These are phyloP conservation scores for Acrocalymma vagum DNA, from an alignment of 2,329 filamentous ascomycete species.

Conservation along the genomic window DNA sequence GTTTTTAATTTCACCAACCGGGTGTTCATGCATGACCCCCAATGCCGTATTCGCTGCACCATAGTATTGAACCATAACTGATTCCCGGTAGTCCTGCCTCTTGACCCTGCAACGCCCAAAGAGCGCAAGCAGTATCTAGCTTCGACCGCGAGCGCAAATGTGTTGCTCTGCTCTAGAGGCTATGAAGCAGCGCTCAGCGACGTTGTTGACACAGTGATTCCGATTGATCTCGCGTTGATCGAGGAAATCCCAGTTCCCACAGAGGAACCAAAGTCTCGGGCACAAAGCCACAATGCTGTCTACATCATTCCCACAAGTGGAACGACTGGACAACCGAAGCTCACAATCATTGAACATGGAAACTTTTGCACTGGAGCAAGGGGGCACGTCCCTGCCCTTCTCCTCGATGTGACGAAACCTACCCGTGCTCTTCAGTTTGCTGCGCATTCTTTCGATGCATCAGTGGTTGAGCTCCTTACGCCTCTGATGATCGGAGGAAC, in stretches of 20 bases:
- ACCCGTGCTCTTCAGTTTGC: slow-evolving; percentile 30
- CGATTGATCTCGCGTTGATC: slow-evolving; percentile 18
- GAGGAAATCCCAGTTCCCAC: slow-evolving; percentile 10
- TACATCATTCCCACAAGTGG: slow-evolving; percentile 35
- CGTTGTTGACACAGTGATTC: slow-evolving; percentile 15
- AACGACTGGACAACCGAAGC: slow-evolving; percentile 32
- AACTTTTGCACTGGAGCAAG: slow-evolving; percentile 26
- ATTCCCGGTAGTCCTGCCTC: slow-evolving; percentile 22
- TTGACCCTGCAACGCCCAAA: slow-evolving; percentile 28
- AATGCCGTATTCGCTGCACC: neutral
- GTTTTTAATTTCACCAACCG: slow-evolving; percentile 5
- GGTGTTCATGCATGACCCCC: too few relatives aligned
- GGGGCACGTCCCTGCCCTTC: slow-evolving; percentile 21
- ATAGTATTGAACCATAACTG: slow-evolving; percentile 2
- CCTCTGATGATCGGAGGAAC: slow-evolving; percentile 30
- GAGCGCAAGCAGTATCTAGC: slow-evolving; percentile 26
- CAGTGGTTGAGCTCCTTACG: slow-evolving; percentile 26
- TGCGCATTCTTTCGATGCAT: slow-evolving; percentile 34
- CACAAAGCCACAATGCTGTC: slow-evolving; percentile 24
- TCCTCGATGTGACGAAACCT: slow-evolving; percentile 19
- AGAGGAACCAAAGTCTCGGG: slow-evolving; percentile 9
- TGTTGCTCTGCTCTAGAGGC: slow-evolving; percentile 21
- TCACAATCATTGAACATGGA: slow-evolving; percentile 28
- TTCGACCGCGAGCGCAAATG: slow-evolving; percentile 16
- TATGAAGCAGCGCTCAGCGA: slow-evolving; percentile 7